A percentile compares a stretch with the other conserved stretches of the same genome.
Conservation (phyloP, 768 basidiomycete species). For the Austroboletus festivus region DNA sequence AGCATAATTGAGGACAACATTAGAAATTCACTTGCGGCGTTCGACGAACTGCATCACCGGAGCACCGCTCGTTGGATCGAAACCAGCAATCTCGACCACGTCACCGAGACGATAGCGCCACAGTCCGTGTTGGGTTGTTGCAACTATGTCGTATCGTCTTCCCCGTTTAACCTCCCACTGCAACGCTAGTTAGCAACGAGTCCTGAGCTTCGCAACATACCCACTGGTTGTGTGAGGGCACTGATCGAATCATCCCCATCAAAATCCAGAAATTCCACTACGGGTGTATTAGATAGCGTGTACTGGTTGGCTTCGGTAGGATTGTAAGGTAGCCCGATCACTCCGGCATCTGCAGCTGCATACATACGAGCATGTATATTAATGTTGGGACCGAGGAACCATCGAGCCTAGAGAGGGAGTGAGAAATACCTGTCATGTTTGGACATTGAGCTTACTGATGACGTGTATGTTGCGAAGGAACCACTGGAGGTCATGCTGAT, state of each 20-base stretch:
- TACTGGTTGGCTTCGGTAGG: neutral
- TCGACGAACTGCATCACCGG: neutral
- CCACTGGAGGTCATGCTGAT: conserved; percentile 8
- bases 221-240: neutral
- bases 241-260: neutral
- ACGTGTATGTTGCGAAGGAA: conserved; percentile 9
- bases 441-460: conserved; percentile 4
- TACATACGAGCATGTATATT: neutral
- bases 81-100: too few relatives aligned
- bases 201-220: neutral
- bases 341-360: conserved; percentile 4
- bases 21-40: neutral
- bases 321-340: conserved; percentile 3
- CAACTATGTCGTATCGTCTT: neutral
- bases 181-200: neutral
- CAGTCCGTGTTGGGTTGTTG: too few relatives aligned
- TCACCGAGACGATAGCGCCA: too few relatives aligned
- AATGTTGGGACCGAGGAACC: conserved; percentile 9
- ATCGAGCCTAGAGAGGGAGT: conserved; percentile 6
- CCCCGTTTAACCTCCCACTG: neutral
- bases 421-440: neutral
- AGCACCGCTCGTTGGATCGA: too few relatives aligned
- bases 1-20: neutral
- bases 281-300: neutral
- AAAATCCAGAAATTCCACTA: conserved; percentile 18